phyloP scores from a whole-genome alignment of 2,329 filamentous ascomycete genomes.

The Metarhizium sp. region DNA sequence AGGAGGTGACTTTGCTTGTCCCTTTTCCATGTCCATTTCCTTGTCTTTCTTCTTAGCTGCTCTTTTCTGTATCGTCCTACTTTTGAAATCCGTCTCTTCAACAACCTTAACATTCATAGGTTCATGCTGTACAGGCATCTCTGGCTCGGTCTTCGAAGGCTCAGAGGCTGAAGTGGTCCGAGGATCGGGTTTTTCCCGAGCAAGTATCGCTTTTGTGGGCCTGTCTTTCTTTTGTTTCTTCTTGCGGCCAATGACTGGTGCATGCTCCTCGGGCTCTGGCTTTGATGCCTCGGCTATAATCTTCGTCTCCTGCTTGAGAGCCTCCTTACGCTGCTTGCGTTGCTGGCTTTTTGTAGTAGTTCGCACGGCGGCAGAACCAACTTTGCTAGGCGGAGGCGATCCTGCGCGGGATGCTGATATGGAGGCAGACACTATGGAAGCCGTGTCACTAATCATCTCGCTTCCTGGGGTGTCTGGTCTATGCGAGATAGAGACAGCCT shows the following conservation, averaged over 20 bases:
- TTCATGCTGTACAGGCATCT: not conserved
- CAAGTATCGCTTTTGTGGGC: constrained; percentile 15
- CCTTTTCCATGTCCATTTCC: constrained; percentile 5
- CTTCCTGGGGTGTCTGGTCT: constrained; percentile 65
- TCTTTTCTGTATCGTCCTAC: constrained; percentile 21
- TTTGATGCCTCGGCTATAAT: constrained; percentile 41
- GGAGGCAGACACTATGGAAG: constrained; percentile 64
- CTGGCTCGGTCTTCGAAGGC: not conserved
- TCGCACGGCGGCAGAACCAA: constrained; percentile 61
- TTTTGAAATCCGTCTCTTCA: constrained; percentile 14
- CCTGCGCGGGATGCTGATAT: constrained; percentile 58
- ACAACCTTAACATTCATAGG: constrained; percentile 3
- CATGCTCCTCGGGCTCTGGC: constrained; percentile 48
- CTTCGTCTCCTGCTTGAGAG: constrained; percentile 52
- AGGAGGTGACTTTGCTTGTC: constrained; percentile 4
- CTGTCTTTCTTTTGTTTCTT: constrained; percentile 80
- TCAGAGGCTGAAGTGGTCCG: not conserved
- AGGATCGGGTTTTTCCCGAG: constrained; percentile 5
- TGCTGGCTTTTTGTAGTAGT: constrained; percentile 69
- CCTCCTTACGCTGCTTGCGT: constrained; percentile 65
- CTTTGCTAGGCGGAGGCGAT: constrained; percentile 55
- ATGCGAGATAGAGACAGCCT: constrained; percentile 25
- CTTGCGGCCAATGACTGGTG: constrained; percentile 69
- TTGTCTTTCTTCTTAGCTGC: constrained; percentile 21
- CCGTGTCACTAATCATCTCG: constrained; percentile 67